Base-by-base conservation (phyloP, 805 yeast genomes). In the Ogataea allantospora region DNA sequence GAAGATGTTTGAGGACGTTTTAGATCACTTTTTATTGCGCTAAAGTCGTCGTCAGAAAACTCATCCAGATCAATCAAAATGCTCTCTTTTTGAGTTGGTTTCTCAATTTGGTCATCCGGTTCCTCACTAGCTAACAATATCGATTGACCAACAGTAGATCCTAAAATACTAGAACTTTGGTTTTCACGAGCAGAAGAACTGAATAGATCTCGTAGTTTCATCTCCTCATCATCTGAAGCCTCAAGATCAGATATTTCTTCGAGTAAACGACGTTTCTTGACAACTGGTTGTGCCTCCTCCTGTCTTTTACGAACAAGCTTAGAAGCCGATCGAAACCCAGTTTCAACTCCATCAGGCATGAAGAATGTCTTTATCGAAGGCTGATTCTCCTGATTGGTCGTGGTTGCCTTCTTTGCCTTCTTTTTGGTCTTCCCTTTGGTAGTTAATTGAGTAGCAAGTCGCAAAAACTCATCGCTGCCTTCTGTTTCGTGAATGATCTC, bases 281-380 rank as follows among this genome's bases (percentile, higher is more conserved):
- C 33, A 31, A 22, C 35, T 16, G 52, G 55, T 4, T 50, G 37
- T 5, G 50, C 42, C 20, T 33, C 30, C 12, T 35, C 43, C 30
- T 30, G 30, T 38, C 63, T 65, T 21, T 59, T 57, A 8, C 41
- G 24, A 0, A 80, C 71, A 53, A 82, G 48, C 4, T 58, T 57
- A 2, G 75, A 67, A 1, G 78, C 87, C 15, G 64, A 62, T 24
- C 66, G 65, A 47, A 84, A 83, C 0, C 88, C 89, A 0, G 80
- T 73, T 27, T 70, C 74, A 5, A 77, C 89, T 50, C 77, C 69
- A 46, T 80, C 84, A 0, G 93, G 93, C 86, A 83, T 78, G 56
- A 78, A 79, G 46, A 83, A 83, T 30, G 60, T 63, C 55, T 81
- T 56, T 40, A 42, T 42, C 17, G 38, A 21, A 19, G 40, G 48